phyloP scores from a whole-genome alignment of 805 yeast genomes.

The Wickerhamiella alocasiicola region DNA sequence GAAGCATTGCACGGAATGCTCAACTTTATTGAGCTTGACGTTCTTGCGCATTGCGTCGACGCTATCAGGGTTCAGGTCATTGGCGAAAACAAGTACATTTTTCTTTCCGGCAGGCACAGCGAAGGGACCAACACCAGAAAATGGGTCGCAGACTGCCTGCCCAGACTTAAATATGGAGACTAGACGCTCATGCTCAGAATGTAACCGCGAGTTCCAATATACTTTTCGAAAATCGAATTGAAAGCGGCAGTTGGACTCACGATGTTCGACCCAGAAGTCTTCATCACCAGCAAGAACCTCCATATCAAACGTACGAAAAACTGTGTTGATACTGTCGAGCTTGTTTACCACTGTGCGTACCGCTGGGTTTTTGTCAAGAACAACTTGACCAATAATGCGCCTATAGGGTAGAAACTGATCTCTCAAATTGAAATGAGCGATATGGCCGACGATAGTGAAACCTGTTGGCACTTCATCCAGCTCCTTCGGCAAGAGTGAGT shows the following conservation, averaged over 20 bases:
- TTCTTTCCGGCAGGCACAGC: constrained; percentile 91
- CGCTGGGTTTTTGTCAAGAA: constrained; percentile 73
- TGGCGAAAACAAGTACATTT: constrained; percentile 68
- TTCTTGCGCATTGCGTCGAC: constrained; percentile 58
- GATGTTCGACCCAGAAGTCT: constrained; percentile 68
- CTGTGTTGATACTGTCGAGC: constrained; percentile 71
- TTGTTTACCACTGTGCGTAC: constrained; percentile 87
- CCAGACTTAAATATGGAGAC: constrained; percentile 47
- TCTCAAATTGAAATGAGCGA: constrained; percentile 81
- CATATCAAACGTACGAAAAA: constrained; percentile 88
- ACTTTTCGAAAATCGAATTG: constrained; percentile 84
- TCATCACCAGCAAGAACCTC: constrained; percentile 80
- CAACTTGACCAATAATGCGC: constrained; percentile 71
- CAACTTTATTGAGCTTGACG: constrained; percentile 50
- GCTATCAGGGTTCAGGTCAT: constrained; percentile 85
- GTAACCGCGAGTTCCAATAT: constrained; percentile 93
- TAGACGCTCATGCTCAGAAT: constrained; percentile 83
- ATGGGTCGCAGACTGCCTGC: constrained; percentile 81
- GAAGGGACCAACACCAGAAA: constrained; percentile 99
- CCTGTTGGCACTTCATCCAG: constrained; percentile 75
- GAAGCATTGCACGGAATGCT: constrained; percentile 43
- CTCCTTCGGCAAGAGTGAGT: constrained; percentile 60
- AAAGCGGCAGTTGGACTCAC: constrained; percentile 76
- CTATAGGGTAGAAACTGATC: constrained; percentile 79
- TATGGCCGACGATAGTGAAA: constrained; percentile 86